Base-by-base conservation (phyloP, 2,329 filamentous ascomycete species). In the Scleromitrula shiraiana region DNA sequence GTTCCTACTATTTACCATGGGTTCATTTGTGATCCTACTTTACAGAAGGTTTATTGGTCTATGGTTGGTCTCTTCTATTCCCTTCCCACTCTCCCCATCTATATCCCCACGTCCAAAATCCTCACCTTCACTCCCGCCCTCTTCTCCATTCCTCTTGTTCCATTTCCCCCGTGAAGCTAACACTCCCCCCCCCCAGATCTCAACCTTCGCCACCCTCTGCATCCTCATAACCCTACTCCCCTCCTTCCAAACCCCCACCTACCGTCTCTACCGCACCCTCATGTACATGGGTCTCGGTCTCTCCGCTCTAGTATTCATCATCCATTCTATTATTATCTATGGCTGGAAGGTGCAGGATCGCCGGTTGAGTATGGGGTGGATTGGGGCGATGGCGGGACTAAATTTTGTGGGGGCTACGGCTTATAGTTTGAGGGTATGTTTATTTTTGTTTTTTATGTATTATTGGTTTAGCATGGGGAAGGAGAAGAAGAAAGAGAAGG, bases 1-100 rank as follows among this genome's bases (percentile, higher is more conserved):
- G 52, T 69, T 10, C 64, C 65, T n/a, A 66, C 62, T 0, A 54
- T 70, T 24, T 70, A 70, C 49, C 62, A 69, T 35, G 59, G 63
- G 5, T 71, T 70, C 49, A 70, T 66, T 51, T 70, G 66, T 51
- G 65, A 68, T 51, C 58, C 57, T 19, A 24, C 38, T 10, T 50
- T 66, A 24, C 60, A 62, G 36, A 60, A 46, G 10, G 39, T 62
- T 6, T 68, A 70, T 52, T 68, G 63, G 56, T 46, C 52, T 10
- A 61, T 68, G 58, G 65, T 70, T 14, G 30, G 51, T 67, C 50
- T 52, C 23, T 22, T 60, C 26, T 57, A 49, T 14, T 47, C 24
- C 41, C 56, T 57, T 37, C 46, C 47, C 6, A 20, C 47, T 20
- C 45, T 40, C n/a, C 41, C 49, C 5, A 20, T 47, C 17, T 43